These are phyloP conservation scores for Neurospora cerealis DNA, from an alignment of 495 filamentous ascomycete species.

Conservation along the genomic window DNA sequence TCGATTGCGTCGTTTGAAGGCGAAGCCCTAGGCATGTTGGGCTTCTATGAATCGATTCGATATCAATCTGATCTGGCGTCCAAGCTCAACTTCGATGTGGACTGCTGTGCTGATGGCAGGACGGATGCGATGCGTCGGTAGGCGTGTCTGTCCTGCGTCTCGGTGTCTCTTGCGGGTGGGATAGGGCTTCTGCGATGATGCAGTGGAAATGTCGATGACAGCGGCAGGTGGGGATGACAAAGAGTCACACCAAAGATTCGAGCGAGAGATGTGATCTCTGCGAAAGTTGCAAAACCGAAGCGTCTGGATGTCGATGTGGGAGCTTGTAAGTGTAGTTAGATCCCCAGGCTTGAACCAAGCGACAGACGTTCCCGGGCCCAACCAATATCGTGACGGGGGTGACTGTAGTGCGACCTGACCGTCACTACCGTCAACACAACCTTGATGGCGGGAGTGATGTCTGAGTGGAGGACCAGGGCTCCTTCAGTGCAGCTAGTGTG, in stretches of 20 bases:
- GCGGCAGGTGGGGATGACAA: neutral
- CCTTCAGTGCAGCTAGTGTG: neutral
- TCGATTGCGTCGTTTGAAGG: slow-evolving; percentile 26
- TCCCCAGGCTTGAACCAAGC: neutral
- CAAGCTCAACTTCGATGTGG: neutral
- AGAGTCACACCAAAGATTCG: neutral
- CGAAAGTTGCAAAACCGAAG: neutral
- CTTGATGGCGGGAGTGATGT: neutral
- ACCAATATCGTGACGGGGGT: neutral
- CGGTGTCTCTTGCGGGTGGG: neutral
- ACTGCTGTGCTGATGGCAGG: neutral
- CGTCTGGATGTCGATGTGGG: neutral
- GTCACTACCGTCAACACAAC: neutral
- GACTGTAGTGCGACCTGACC: neutral
- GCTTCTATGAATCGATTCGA: neutral
- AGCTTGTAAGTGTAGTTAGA: neutral
- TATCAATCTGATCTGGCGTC: neutral
- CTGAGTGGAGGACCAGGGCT: neutral
- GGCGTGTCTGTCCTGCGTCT: neutral
- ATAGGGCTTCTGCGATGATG: neutral
- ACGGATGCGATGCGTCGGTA: neutral
- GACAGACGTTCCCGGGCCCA: neutral
- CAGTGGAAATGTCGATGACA: neutral
- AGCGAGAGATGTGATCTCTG: neutral
- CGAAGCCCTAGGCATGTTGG: slow-evolving; percentile 42